Percentiles rank a stretch among this genome's conserved stretches.
These are phyloP conservation scores for Aspergillus sparsus DNA, from an alignment of 495 filamentous ascomycete species.

Conservation along the genomic window DNA sequence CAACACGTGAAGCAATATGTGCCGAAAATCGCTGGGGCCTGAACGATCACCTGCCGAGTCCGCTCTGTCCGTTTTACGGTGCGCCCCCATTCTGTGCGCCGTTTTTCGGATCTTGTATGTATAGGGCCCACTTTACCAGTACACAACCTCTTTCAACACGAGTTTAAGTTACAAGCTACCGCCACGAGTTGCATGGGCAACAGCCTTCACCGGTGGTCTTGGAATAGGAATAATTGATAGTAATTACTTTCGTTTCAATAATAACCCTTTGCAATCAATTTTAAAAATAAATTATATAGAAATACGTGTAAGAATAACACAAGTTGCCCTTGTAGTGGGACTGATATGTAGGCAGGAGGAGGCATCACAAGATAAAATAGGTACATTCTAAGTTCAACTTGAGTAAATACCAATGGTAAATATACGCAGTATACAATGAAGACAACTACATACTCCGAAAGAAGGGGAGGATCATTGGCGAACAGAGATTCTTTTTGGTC, in stretches of 20 bases:
- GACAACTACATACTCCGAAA: too few species aligned
- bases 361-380: too few species aligned
- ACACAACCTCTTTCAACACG: conserved; percentile 18
- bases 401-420: too few species aligned
- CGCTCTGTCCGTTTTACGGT: conserved; percentile 37
- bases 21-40: conserved; percentile 39
- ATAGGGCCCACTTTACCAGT: conserved; percentile 25
- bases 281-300: not conserved
- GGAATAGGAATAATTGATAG: not conserved
- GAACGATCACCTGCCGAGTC: conserved; percentile 14
- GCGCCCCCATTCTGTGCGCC: conserved; percentile 28
- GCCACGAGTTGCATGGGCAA: conserved; percentile 8
- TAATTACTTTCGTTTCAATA: not conserved
- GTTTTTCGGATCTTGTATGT: conserved; percentile 32
- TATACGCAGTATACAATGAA: too few species aligned
- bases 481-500: too few species aligned
- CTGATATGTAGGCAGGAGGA: too few species aligned
- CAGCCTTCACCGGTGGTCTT: conserved; percentile 10
- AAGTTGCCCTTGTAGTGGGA: too few species aligned
- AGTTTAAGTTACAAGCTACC: conserved; percentile 33
- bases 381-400: too few species aligned
- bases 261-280: not conserved
- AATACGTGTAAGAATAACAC: too few species aligned
- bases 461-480: too few species aligned
- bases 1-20: conserved; percentile 32